Evolutionary conservation across 805 yeast species (phyloP), one percentile per base, ranked within the genome.

Genomic region (Kodamaea sagamina): DNA sequence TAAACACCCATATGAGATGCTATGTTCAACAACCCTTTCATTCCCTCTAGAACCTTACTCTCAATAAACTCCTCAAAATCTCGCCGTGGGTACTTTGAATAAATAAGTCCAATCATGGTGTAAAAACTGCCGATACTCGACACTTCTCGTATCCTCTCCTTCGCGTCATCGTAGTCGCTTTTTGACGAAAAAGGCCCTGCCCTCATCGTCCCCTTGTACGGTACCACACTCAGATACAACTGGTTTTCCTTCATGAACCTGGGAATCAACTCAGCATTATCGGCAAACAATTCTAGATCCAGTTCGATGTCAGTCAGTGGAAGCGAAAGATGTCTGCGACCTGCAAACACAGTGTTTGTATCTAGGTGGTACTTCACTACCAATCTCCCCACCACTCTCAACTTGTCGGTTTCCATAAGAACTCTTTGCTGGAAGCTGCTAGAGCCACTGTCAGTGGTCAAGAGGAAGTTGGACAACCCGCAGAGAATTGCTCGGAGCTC

Each of bases 101-200:
- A 49, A 13, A 68, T 38, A 11, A 71, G 25, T 1, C 76, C 76
- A 4, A 69, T 47, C 62, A 71, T 49, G 6, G 71, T 60, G 48
- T 62, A 62, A 41, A 71, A 71, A 37, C 70, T 60, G 2, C 68
- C 72, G 11, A 68, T 52, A n/a, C 57, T 44, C 1, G 71, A 53
- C 12, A 47, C 43, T 18, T 58, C 58, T 17, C 41, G 47, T 5
- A 61, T 58, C 19, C 19, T 46, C 5, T 31, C 29, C 37, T 53
- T 47, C 10, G 38, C 36, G 4, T 26, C 28, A 6, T 32, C 25
- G 41, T 41, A 47, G 7, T 36, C 43, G 9, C 52, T 50, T 12
- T 45, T 42, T 24, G 44, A 43, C 28, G 38, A 37, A 12, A 47
- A 32, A 27, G 52, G 49, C 1, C 58, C 63, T 3, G 48, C 42